Conservation (phyloP, 2,329 filamentous ascomycete genomes). For the Aspergillus ochraceoroseus region DNA sequence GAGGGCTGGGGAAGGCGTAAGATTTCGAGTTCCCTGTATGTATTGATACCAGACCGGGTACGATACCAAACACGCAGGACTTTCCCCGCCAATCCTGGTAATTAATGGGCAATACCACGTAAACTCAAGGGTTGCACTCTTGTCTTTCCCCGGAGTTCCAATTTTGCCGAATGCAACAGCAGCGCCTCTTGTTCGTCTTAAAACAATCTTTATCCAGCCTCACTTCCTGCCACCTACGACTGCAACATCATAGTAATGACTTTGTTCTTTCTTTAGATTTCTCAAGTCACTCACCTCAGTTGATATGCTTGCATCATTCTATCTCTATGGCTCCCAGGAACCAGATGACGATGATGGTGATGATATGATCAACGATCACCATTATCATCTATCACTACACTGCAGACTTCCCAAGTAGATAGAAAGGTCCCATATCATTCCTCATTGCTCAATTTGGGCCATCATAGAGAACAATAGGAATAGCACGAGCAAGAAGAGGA, state of each 20-base stretch:
- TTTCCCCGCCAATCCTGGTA: not conserved
- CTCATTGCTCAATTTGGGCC: too few species aligned
- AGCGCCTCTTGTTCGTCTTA: constrained; percentile 7
- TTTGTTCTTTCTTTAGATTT: not conserved
- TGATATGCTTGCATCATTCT: constrained; percentile 5
- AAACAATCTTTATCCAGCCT: constrained; percentile 7
- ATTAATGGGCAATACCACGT: constrained; percentile 16
- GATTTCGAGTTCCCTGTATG: too few species aligned
- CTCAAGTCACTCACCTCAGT: too few species aligned
- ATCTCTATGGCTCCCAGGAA: not conserved
- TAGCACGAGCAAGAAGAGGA: too few species aligned
- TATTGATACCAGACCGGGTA: not conserved
- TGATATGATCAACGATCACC: too few species aligned
- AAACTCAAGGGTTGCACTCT: constrained; percentile 25
- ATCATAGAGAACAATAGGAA: too few species aligned
- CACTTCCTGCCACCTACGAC: constrained; percentile 15
- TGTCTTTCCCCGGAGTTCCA: constrained; percentile 19
- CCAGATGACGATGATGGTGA: not conserved
- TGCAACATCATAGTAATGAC: constrained; percentile 20
- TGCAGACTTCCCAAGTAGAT: too few species aligned
- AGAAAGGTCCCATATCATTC: too few species aligned
- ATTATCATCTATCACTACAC: too few species aligned
- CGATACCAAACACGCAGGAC: constrained; percentile 1
- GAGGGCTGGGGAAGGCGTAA: too few species aligned
- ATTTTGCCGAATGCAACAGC: constrained; percentile 30